Percentiles rank a stretch among this genome's conserved stretches.
Conservation (phyloP, 148 eudicot species). For the Silene latifolia region DNA sequence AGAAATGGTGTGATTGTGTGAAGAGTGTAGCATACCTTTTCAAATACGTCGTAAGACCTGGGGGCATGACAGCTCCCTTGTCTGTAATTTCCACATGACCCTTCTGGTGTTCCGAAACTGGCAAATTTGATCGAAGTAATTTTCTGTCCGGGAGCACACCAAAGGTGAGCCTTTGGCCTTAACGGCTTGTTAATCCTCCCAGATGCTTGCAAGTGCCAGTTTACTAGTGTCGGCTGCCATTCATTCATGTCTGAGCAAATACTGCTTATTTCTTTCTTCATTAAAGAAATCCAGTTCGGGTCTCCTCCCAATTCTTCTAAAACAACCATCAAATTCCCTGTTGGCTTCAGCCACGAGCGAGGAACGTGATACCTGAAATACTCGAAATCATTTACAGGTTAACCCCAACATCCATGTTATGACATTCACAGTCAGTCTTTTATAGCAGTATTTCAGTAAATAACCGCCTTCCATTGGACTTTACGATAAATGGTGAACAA, state of each 20-base stretch:
- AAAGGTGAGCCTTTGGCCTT: slow-evolving; percentile 70
- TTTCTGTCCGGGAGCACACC: slow-evolving; percentile 63
- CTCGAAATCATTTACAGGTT: not conserved
- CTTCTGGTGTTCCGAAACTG: slow-evolving; percentile 80
- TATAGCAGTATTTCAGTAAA: too few relatives aligned
- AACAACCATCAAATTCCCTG: slow-evolving; percentile 66
- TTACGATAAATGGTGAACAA: too few relatives aligned
- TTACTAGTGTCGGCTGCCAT: slow-evolving; percentile 63
- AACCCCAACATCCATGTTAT: too few relatives aligned
- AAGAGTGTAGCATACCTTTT: slow-evolving; percentile 43
- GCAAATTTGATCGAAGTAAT: slow-evolving; percentile 70
- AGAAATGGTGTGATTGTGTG: not conserved
- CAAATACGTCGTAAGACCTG: slow-evolving; percentile 48
- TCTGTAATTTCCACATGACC: slow-evolving; percentile 59
- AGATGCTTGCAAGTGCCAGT: slow-evolving; percentile 52
- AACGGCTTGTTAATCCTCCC: slow-evolving; percentile 52
- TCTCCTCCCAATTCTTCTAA: slow-evolving; percentile 84
- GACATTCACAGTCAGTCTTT: too few relatives aligned
- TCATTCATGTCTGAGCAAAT: slow-evolving; percentile 61
- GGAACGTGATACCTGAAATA: slow-evolving; percentile 83
- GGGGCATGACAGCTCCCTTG: slow-evolving; percentile 78
- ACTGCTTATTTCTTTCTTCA: slow-evolving; percentile 57
- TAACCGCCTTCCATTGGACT: too few relatives aligned
- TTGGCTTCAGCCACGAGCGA: slow-evolving; percentile 74
- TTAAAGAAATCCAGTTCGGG: slow-evolving; percentile 65